Evolutionary conservation across 306 rosid species (phyloP), one percentile per base, ranked within the genome.

Genomic region (barrel medic (Medicago truncatula)): DNA sequence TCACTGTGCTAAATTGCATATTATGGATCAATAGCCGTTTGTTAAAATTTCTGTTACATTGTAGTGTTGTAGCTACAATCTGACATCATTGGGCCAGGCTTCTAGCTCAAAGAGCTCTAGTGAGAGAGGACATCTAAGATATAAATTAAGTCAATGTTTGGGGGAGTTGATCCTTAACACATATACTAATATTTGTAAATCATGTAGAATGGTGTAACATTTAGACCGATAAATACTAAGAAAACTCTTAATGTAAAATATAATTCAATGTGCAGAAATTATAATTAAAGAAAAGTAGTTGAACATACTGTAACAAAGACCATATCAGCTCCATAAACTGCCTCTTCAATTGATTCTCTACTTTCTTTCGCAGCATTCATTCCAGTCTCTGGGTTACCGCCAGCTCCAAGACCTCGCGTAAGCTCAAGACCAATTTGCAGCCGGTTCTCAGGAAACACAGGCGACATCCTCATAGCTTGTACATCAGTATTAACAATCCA

Each of bases 361-460:
- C 98, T 95, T 79, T 95, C 98, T 73, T 95, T 87, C 41, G 97
- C 98, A 76, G 98, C 98, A 86, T 86, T 95, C 98, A 95, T 95
- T 67, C 98, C 98, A 70, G 92, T 89, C 67, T 95, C 97, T 0
- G 98, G 98, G 81, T 92, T 92, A 47, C 98, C 98, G 83, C 98
- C 98, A 3, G 98, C 98, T 14, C 98, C 98, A 71, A 95, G 98
- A 74, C 98, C 98, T 76, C 98, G 83, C 0, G 98, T 95, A 83
- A 92, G 97, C 86, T 92, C 98, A 71, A 83, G 87, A 80, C 98
- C 98, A 23, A 95, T 95, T 70, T 95, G 98, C 66, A 95, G 76
- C 57, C 97, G 88, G 74, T 95, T 89, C 65, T 86, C 93, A 50
- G 96, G 89, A 77, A 78, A 54, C 14, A 92, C 97, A 15, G 98